These are phyloP conservation scores for Hypsizygus marmoreus DNA, from an alignment of 768 basidiomycete genomes.

Conservation along the genomic window DNA sequence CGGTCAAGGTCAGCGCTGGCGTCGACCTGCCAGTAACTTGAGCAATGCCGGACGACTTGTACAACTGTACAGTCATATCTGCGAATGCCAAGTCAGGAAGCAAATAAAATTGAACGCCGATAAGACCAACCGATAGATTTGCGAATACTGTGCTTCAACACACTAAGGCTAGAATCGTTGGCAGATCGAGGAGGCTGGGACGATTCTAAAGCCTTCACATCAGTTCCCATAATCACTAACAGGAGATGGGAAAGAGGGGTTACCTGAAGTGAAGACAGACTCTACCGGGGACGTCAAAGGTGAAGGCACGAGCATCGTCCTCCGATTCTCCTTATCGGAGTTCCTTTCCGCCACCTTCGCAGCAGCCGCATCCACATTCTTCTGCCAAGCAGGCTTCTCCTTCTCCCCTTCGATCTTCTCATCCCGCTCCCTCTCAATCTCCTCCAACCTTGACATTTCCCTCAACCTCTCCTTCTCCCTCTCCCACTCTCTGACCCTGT, in stretches of 20 bases:
- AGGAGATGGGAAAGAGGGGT: background rate
- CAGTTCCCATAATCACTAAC: background rate
- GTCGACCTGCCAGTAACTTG: constrained; percentile 46
- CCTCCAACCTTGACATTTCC: constrained; percentile 66
- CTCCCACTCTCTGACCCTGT: constrained; percentile 78
- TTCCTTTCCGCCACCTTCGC: constrained; percentile 30
- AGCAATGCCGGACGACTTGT: constrained; percentile 61
- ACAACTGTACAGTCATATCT: constrained; percentile 72
- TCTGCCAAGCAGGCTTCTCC: constrained; percentile 25
- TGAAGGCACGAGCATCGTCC: constrained; percentile 1
- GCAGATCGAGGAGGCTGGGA: constrained; percentile 7
- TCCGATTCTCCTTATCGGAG: constrained; percentile 20
- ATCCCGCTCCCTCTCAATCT: constrained; percentile 53
- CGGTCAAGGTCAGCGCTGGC: constrained; percentile 43
- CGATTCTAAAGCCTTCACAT: constrained; percentile 8
- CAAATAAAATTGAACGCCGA: background rate
- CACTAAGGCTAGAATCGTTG: constrained; percentile 34
- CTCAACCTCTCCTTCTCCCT: constrained; percentile 67
- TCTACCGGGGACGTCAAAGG: constrained; percentile 9
- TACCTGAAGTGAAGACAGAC: constrained; percentile 18
- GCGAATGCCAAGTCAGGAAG: background rate
- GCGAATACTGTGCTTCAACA: constrained; percentile 71
- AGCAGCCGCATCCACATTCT: constrained; percentile 21
- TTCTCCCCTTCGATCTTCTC: constrained; percentile 41
- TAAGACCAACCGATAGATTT: constrained; percentile 65